A percentile compares a stretch with the other conserved stretches of the same genome.
Evolutionary conservation across 2,329 filamentous ascomycete genomes (phyloP).

Genomic region (Fusarium nelsonii): DNA sequence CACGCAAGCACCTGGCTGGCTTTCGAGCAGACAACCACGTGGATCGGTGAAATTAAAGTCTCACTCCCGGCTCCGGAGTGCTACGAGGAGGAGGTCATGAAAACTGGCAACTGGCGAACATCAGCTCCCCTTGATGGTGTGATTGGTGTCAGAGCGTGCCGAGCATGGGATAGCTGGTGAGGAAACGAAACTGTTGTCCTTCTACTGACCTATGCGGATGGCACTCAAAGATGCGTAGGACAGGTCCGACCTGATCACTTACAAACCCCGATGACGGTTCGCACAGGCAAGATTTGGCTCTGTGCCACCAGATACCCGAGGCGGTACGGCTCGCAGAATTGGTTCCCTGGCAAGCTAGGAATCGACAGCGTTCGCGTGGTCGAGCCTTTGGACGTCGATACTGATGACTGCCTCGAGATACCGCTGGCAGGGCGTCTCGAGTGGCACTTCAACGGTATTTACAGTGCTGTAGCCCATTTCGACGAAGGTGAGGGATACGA

Average conservation of each 20-base stretch:
- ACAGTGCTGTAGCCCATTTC: neutral
- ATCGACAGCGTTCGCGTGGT: rapidly evolving
- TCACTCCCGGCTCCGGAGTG: neutral
- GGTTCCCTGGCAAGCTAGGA: rapidly evolving
- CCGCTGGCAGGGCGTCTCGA: neutral
- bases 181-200: neutral
- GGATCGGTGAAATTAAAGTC: neutral
- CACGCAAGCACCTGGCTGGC: rapidly evolving
- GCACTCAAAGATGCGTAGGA: neutral
- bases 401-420: neutral
- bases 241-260: neutral
- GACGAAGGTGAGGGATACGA: neutral
- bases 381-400: rapidly evolving
- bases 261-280: neutral
- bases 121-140: neutral
- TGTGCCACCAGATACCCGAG: neutral
- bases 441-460: neutral
- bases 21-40: neutral
- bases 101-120: neutral
- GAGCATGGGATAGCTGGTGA: rapidly evolving
- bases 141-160: neutral
- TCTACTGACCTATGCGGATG: neutral
- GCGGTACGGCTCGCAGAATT: neutral
- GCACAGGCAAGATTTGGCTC: neutral
- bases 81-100: rapidly evolving